Base-by-base conservation (phyloP, 192 early-diverging fungal species). In the Dissophora globulifera region DNA sequence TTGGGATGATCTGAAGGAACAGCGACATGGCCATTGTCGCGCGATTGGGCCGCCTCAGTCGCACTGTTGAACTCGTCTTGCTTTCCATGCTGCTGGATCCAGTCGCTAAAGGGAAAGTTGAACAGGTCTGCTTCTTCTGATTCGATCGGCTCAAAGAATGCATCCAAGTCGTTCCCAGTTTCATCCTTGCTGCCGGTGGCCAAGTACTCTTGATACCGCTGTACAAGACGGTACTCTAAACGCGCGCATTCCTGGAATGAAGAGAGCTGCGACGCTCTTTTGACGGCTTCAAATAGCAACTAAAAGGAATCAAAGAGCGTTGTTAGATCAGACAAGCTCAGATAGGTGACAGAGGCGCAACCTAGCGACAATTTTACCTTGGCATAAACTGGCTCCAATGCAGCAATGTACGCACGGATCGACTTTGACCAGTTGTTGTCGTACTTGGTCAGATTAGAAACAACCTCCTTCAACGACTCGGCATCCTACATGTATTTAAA, bases 351-450 rank as follows among this genome's bases (percentile, higher is more conserved):
- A 15, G 22, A 31, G 20, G 52, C 8, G 13, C 3, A 54, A 45
- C 12, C 10, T n/a, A 45, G 48, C 29, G 3, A 41, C 0, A 41
- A 22, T 6, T 20, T 49, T 79, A 82, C 81, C 67, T 79, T 69
- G 3, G 79, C 68, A 17, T 63, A 50, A 11, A 71, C 48, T n/a
- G 80, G 74, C 5, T 74, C 66, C 23, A 79, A 40, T 3, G 63
- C 62, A 1, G 62, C n/a, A 38, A 83, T 74, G 49, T 85, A 81
- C 0, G 65, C 30, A 2, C 78, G 53, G 11, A 85, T 80, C 11
- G 51, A 60, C 19, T 79, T 66, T 32, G 79, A 78, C 84, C 84
- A 85, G 20, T 30, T 56, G 26, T 76, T 81, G 33, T 69, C 58
- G 25, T 69, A 63, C 30, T 72, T 63, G 33, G 69, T 56, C 63